These are phyloP conservation scores for Ganoderma lucidum DNA, from an alignment of 1,284 basidiomycete genomes.

Conservation along the genomic window DNA sequence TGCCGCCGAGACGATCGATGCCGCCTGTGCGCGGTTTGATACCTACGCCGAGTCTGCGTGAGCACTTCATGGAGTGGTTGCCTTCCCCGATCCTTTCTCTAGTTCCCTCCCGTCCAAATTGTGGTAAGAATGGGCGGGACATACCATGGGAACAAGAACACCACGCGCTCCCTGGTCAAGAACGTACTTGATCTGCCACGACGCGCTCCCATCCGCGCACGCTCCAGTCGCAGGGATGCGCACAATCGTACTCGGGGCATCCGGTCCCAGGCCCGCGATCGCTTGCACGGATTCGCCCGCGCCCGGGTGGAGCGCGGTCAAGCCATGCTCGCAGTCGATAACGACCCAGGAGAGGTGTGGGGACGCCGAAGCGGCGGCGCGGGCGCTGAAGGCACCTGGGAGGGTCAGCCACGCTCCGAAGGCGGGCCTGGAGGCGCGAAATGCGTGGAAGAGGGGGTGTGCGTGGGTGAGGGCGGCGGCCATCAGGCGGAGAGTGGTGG, in stretches of 20 bases:
- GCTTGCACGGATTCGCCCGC: slow-evolving; percentile 62
- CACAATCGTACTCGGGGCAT: slow-evolving; percentile 61
- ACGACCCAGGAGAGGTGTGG: slow-evolving; percentile 66
- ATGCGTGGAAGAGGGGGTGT: slow-evolving; percentile 41
- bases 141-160: slow-evolving; percentile 70
- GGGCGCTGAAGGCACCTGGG: slow-evolving; percentile 60
- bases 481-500: not conserved
- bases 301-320: slow-evolving; percentile 60
- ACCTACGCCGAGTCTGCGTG: not conserved
- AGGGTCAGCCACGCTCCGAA: slow-evolving; percentile 78
- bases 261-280: slow-evolving; percentile 51
- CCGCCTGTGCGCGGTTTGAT: slow-evolving; percentile 59
- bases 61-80: not conserved
- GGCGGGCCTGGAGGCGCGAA: slow-evolving; percentile 48
- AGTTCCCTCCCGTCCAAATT: not conserved
- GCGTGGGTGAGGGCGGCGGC: slow-evolving; percentile 15
- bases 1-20: slow-evolving; percentile 59
- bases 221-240: slow-evolving; percentile 68
- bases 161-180: slow-evolving; percentile 71
- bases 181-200: slow-evolving; percentile 75
- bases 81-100: not conserved
- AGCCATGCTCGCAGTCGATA: slow-evolving; percentile 73
- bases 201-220: slow-evolving; percentile 52
- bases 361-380: slow-evolving; percentile 61
- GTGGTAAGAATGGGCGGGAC: slow-evolving; percentile 13